Conservation (phyloP, 768 basidiomycete species). For the Boletellus emodensis region DNA sequence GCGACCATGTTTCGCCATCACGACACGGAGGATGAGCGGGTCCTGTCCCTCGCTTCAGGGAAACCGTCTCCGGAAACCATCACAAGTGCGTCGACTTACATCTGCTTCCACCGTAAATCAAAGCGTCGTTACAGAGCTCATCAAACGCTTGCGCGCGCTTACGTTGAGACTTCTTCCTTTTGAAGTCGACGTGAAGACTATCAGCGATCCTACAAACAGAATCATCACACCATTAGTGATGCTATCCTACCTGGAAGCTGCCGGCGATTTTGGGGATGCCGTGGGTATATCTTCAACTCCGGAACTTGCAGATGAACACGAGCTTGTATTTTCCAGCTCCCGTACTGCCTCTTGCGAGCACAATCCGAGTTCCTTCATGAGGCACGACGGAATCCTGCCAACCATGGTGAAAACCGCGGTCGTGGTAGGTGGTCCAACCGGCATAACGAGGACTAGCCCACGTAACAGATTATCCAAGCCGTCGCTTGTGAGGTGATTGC, state of each 20-base stretch:
- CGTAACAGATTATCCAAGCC: constrained; percentile 39
- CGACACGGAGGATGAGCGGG: constrained; percentile 35
- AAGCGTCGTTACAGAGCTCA: constrained; percentile 52
- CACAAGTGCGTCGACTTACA: constrained; percentile 53
- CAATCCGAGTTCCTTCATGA: constrained; percentile 79
- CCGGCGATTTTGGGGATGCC: constrained; percentile 84
- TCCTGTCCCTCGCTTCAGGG: constrained; percentile 40
- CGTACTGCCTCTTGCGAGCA: constrained; percentile 75
- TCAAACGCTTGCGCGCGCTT: constrained; percentile 74
- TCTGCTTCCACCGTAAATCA: not conserved
- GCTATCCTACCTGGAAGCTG: constrained; percentile 69
- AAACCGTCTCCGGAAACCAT: constrained; percentile 67
- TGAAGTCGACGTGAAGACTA: constrained; percentile 62
- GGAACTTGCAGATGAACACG: not conserved
- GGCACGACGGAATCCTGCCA: constrained; percentile 75
- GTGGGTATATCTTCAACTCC: constrained; percentile 39
- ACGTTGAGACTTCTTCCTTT: constrained; percentile 74
- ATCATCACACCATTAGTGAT: constrained; percentile 82
- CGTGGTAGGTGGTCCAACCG: constrained; percentile 48
- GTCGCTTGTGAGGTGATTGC: constrained; percentile 83
- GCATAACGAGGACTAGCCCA: not conserved
- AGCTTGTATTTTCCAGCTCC: constrained; percentile 47
- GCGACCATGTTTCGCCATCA: constrained; percentile 25
- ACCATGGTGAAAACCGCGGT: constrained; percentile 81
- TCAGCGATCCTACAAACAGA: constrained; percentile 76